Evolutionary conservation across 108 stramenopile species (phyloP), one percentile per base, ranked within the genome.

Genomic region (Cyclostephanos tholiformis): DNA sequence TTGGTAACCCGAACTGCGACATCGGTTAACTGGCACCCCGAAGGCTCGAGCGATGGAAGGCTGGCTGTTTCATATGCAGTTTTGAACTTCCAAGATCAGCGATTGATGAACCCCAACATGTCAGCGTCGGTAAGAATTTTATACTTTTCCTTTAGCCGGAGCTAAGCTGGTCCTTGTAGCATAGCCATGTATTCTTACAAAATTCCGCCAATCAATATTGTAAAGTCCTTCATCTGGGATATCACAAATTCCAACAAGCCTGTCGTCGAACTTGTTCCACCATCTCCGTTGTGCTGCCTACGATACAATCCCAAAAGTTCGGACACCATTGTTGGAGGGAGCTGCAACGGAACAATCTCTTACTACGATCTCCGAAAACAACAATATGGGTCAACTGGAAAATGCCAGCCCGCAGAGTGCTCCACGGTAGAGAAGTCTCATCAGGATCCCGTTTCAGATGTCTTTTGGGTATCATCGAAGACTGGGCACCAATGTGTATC

Each of bases 11-110:
- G 95, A 13, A 84, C 94, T 52, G 94, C 89, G 4, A 91, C 93
- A 7, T 86, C 81, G 50, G 91, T 96, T 59, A 85, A 96, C 66
- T 96, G 95, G 95, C 93, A 96, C 66, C 93, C 95, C 10, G 95
- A 96, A 38, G 91, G 92, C 7, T 76, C 86, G 30, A 76, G 56
- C 30, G 76, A 60, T 44, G 78, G 78, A 43, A 91, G 88, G 71
- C 80, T 96, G 27, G 95, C 95, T 4, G 95, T 94, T 19, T 88
- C 94, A 4, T 96, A 96, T 72, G 71, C 86, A 29, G 85, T 91
- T 23, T 78, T 91, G 32, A 85, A 84, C 69, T 96, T 96, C 71
- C 95, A 96, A 82, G 90, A 94, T 58, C 66, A 86, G 65, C 76
- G 89, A 7, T 84, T 89, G 55, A 74, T 71, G 69, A 69, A 76